phyloP scores from a whole-genome alignment of 768 basidiomycete species.

The Neoboletus subvelutipes region DNA sequence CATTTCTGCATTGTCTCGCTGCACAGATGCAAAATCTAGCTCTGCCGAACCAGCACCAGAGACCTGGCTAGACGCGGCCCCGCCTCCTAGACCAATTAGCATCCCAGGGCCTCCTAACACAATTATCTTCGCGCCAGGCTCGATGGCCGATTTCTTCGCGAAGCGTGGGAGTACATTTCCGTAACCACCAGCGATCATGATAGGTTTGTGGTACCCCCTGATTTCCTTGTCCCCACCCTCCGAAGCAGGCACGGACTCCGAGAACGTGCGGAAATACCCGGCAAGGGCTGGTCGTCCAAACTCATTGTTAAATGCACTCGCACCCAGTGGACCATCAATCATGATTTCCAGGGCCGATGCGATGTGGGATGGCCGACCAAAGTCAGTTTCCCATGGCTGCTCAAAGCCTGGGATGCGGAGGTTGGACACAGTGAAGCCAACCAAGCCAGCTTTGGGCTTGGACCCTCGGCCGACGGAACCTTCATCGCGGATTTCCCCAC shows the following conservation, averaged over 20 bases:
- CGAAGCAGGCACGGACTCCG: slow-evolving; percentile 65
- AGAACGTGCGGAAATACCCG: slow-evolving; percentile 95
- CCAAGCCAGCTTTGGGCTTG: slow-evolving; percentile 91
- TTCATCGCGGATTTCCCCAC: slow-evolving; percentile 98
- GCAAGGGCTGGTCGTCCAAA: slow-evolving; percentile 91
- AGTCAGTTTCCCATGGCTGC: slow-evolving; percentile 96
- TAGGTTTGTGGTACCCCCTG: slow-evolving; percentile 98
- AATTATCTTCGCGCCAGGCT: slow-evolving; percentile 81
- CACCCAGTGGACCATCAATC: slow-evolving; percentile 93
- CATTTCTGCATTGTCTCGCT: slow-evolving; percentile 98
- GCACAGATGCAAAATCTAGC: slow-evolving; percentile 96
- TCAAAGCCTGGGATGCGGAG: slow-evolving; percentile 86
- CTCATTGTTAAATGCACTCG: slow-evolving; percentile 97
- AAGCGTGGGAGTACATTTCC: slow-evolving; percentile 89
- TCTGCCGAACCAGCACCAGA: slow-evolving; percentile 89
- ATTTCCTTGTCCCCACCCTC: slow-evolving; percentile 56
- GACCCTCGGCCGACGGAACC: slow-evolving; percentile 95
- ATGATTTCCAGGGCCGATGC: slow-evolving; percentile 95
- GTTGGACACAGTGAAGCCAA: slow-evolving; percentile 93
- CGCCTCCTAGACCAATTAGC: slow-evolving; percentile 95
- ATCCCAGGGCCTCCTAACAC: slow-evolving; percentile 96
- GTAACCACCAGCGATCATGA: slow-evolving; percentile 98
- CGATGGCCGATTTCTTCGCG: slow-evolving; percentile 74
- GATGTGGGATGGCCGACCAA: slow-evolving; percentile 87
- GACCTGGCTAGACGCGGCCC: slow-evolving; percentile 92